A percentile compares a stretch with the other conserved stretches of the same genome.
Evolutionary conservation across 1,284 basidiomycete species (phyloP).

Genomic region (Stereum hirsutum): DNA sequence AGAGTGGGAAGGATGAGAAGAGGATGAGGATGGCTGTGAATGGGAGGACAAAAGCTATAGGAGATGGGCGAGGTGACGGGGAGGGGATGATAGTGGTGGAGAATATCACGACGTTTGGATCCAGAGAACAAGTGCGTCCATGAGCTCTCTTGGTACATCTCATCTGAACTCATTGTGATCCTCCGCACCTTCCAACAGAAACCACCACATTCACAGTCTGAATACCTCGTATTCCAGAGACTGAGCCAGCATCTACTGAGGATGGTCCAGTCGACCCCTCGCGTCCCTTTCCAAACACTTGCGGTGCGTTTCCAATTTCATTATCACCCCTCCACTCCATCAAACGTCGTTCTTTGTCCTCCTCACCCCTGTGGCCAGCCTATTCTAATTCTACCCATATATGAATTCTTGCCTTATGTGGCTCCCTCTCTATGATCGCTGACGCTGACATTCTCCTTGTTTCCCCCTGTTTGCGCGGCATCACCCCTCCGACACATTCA

Average conservation of each 20-base stretch:
- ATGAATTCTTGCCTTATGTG: no score
- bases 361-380: no score
- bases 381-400: no score
- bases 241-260: slow-evolving; percentile 55
- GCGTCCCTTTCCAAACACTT: slow-evolving; percentile 37
- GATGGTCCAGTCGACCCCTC: slow-evolving; percentile 44
- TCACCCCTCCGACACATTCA: no score
- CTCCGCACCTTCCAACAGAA: slow-evolving; percentile 30
- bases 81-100: slow-evolving; percentile 51
- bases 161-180: background rate
- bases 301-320: slow-evolving; percentile 26
- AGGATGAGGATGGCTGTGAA: slow-evolving; percentile 3
- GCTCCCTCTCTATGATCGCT: no score
- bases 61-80: no score
- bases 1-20: slow-evolving; percentile 1
- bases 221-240: slow-evolving; percentile 51
- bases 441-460: no score
- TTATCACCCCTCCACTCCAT: no score
- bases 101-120: slow-evolving; percentile 53
- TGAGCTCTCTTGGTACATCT: background rate
- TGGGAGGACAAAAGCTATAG: no score
- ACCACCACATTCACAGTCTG: slow-evolving; percentile 57
- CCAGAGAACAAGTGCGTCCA: slow-evolving; percentile 50
- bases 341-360: no score
- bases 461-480: no score